Percentiles rank a stretch among this genome's conserved stretches.
phyloP scores from a whole-genome alignment of 306 rosid species.

The Glycine tomentella region DNA sequence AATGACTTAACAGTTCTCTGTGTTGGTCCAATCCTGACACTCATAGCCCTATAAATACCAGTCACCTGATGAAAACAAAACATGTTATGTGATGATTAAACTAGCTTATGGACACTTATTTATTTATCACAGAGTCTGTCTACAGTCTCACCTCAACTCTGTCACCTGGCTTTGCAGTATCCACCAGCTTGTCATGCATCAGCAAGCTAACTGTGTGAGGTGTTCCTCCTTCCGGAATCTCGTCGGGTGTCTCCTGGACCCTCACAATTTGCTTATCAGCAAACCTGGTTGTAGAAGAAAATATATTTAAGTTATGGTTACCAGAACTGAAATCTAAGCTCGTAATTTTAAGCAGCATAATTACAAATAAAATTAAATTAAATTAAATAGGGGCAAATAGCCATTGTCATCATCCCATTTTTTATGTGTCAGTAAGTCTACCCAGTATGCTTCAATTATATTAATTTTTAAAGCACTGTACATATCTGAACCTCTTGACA shows the following conservation, averaged over 20 bases:
- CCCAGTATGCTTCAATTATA: too few relatives aligned
- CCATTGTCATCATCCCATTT: background rate
- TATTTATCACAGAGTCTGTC: conserved; percentile 6
- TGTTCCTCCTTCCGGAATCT: conserved; percentile 98
- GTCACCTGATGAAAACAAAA: conserved; percentile 70
- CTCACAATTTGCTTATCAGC: conserved; percentile 96
- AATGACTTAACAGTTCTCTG: conserved; percentile 96
- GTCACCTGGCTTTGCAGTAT: conserved; percentile 95
- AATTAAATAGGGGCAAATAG: background rate
- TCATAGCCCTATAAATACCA: conserved; percentile 97
- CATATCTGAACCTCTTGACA: background rate
- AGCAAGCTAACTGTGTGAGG: conserved; percentile 97
- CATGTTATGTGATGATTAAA: conserved; percentile 27
- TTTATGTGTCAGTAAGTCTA: background rate
- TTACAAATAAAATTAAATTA: background rate
- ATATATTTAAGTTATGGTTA: conserved; percentile 12
- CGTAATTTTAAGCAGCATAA: background rate
- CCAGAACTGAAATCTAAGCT: conserved; percentile 30
- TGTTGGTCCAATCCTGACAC: conserved; percentile 90
- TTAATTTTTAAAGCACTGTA: too few relatives aligned
- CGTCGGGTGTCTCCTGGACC: conserved; percentile 98
- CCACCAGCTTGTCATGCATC: conserved; percentile 96
- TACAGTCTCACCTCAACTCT: conserved; percentile 82
- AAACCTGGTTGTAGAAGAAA: conserved; percentile 63
- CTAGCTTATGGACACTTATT: background rate